Base-by-base conservation (phyloP, 805 yeast genomes). In the Barnettozyma sucrosica region DNA sequence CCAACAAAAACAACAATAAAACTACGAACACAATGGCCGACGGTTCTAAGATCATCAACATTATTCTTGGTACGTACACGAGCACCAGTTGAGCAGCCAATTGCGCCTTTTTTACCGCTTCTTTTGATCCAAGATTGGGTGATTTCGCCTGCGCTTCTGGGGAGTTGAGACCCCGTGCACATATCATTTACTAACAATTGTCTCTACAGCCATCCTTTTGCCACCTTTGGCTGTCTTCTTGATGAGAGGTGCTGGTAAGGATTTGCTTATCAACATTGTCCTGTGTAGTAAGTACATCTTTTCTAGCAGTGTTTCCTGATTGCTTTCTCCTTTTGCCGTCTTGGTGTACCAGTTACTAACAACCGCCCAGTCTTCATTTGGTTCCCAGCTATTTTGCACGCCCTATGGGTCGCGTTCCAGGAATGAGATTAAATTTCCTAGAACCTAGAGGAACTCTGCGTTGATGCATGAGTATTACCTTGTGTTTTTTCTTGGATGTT, bases 371-470 rank as follows among this genome's bases (percentile, higher is more conserved):
- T 66, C 53, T 81, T 77, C 64, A 66, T 72, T 55, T 81, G 82
- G 81, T 82, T 85, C 82, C 93, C 93, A 60, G 90, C 83, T 69
- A 83, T 84, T 67, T 67, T 85, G 55, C 88, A 84, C 63, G 92
- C 92, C 46, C 65, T 83, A 55, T 85, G 80, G 68, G 68, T 83
- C 61, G 87, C 79, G 23, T 40, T 56, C 24, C 47, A 43, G 33
- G 41, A 33, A 13, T 44, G 41, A 36, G 20, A 39, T 10, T 16
- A n/a, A 25, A 23, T 7, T 23, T 4, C 7, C 16, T 14, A 9
- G 18, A 18, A 23, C 41, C 24, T 7, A 16, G 23, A 34, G 13
- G 16, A 9, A 16, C 37, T 34, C 10, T 9, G 3, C 14, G 11
- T 28, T 13, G 16, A 28, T 28, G 16, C 16, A 11, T 28, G 25